A percentile compares a stretch with the other conserved stretches of the same genome.
Evolutionary conservation across 1,284 basidiomycete genomes (phyloP).

Genomic region (Trametes polyzona): DNA sequence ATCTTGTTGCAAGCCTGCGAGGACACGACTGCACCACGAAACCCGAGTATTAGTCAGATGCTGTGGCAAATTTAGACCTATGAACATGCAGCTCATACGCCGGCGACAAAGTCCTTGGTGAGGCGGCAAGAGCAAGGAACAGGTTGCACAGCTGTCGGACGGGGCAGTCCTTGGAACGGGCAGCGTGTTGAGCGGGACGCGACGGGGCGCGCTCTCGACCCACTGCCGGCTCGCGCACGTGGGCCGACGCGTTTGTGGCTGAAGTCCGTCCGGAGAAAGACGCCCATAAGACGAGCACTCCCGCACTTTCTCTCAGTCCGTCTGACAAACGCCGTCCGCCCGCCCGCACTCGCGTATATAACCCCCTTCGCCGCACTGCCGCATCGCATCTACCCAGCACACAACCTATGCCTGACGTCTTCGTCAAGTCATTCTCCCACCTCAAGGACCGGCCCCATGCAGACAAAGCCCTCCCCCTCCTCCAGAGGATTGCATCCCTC

Average conservation of each 20-base stretch:
- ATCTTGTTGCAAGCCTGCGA: too few relatives aligned
- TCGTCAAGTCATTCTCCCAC: slow-evolving; percentile 68
- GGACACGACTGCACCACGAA: too few relatives aligned
- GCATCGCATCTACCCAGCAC: not conserved
- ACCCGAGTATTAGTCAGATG: too few relatives aligned
- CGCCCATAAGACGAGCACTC: not conserved
- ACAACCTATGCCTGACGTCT: slow-evolving; percentile 47
- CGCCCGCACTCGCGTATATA: not conserved
- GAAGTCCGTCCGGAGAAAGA: too few relatives aligned
- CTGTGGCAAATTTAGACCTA: too few relatives aligned
- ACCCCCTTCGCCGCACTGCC: not conserved
- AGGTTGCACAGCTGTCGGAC: too few relatives aligned
- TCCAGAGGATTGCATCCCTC: slow-evolving; percentile 77
- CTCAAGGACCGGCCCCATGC: slow-evolving; percentile 65
- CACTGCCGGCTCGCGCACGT: slow-evolving; percentile 4
- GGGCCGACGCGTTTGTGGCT: slow-evolving; percentile 26
- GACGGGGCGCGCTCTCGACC: slow-evolving; percentile 19
- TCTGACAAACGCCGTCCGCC: not conserved
- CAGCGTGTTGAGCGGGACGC: slow-evolving; percentile 10
- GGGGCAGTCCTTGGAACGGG: not conserved
- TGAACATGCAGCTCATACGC: too few relatives aligned
- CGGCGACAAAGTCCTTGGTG: too few relatives aligned
- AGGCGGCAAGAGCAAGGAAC: too few relatives aligned
- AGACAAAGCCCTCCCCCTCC: slow-evolving; percentile 62
- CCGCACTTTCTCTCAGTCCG: not conserved